Base-by-base conservation (phyloP, 2,329 filamentous ascomycete genomes). In the Beauveria sp. region DNA sequence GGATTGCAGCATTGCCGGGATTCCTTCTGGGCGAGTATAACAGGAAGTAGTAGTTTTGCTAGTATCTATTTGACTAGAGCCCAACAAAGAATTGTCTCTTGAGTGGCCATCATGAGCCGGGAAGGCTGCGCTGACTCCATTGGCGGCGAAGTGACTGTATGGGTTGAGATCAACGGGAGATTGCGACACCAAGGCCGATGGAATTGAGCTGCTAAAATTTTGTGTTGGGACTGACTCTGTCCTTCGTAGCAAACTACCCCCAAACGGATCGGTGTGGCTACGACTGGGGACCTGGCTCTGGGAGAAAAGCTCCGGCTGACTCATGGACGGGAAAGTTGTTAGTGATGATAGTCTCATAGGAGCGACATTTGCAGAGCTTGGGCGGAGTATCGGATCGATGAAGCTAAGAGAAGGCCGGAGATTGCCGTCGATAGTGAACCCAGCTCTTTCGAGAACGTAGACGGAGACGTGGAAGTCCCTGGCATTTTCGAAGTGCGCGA, bases 401-500 rank as follows among this genome's bases (percentile, higher is more conserved):
- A 10, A 26, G 8, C 38, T 38, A 12, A 49, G 7, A 28, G 43
- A 18, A 24, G 20, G 12, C 7, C 18, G 34, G 1, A 40, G 63
- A 60, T 42, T 63, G 62, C 24, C 64, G 58, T 4, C 69, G 65
- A 34, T 64, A 63, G 43, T 30, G 40, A 76, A 72, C 9, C 71
- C 70, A 14, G 68, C 65, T 56, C 69, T 72, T 40, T 70, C 66
- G 1, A 76, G 66, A 56, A 73, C 67, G 51, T 67, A 74, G 5
- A 71, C 65, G 1, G 70, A 63, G 18, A 75, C 58, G 26, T 63
- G 67, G 42, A 75, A 74, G 53, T 76, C 72, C 58, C 73, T 67
- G 5, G 56, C 63, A 9, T 71, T 66, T 9, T 68, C 66, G 47
- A 76, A 74, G 22, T 67, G 65, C 10, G 64, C 66, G 5, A 67